Conservation (phyloP, 495 filamentous ascomycete genomes). For the Podospora fimiseda region DNA sequence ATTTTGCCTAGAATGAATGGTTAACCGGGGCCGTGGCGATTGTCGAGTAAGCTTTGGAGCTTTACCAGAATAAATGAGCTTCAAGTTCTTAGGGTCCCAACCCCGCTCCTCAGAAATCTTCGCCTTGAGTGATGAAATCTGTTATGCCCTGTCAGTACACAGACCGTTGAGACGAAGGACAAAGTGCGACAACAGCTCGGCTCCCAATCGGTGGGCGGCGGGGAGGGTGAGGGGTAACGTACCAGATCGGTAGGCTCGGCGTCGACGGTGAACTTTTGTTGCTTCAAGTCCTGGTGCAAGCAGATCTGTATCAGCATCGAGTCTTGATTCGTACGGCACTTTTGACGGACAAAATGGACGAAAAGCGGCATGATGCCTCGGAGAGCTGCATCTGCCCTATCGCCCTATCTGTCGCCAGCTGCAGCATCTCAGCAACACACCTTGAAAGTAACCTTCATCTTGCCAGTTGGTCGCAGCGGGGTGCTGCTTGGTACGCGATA, state of each 20-base stretch:
- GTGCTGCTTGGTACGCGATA: conserved; percentile 9
- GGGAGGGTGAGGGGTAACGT: conserved; percentile 37
- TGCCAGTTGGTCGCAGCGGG: conserved; percentile 24
- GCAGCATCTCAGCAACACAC: conserved; percentile 24
- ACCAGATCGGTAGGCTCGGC: conserved; percentile 89
- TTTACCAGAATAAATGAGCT: conserved; percentile 96
- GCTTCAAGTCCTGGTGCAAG: conserved; percentile 75
- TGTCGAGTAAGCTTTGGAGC: conserved; percentile 1
- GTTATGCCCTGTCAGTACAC: conserved; percentile 13
- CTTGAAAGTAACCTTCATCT: conserved; percentile 48
- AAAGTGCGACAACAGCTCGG: neutral
- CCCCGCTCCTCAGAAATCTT: conserved; percentile 85
- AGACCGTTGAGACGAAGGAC: conserved; percentile 1
- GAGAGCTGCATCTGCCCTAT: neutral
- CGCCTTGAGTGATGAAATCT: conserved; percentile 85
- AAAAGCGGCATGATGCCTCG: neutral
- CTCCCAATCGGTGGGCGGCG: neutral
- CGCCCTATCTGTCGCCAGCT: neutral
- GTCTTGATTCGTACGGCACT: neutral
- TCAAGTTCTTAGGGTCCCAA: conserved; percentile 80
- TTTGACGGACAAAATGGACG: neutral
- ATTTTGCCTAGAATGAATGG: conserved; percentile 69
- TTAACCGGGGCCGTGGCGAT: neutral
- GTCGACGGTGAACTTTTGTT: conserved; percentile 94
- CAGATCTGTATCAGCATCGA: conserved; percentile 26